Base-by-base conservation (phyloP, 192 early-diverging fungal genomes). In the Pecoramyces ruminantium region DNA sequence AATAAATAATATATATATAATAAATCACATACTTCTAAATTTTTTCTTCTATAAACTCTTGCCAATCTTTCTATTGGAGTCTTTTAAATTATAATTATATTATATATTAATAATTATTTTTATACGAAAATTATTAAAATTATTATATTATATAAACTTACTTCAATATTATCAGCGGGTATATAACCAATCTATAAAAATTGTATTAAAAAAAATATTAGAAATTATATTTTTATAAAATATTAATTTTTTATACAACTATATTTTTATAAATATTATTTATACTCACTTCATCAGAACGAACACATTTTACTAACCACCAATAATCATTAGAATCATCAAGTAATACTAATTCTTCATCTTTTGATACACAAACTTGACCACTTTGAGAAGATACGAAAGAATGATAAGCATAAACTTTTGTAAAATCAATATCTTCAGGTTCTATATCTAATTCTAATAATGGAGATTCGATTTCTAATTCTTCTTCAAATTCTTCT, bases 321-420 rank as follows among this genome's bases (percentile, higher is more conserved):
- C 94, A 96, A 85, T 96, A 96, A 13, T 90, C 92, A 84, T 96
- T 96, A 29, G 88, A 86, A 83, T 96, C 94, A 82, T 96, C 94
- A 29, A 96, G 83, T 51, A 96, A 84, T 78, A 92, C 92, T 80
- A 96, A 81, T 28, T 90, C 85, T 81, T 96, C 94, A 40, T 92
- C 92, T 58, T 91, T 90, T 29, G 94, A 87, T 5, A 96, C 94
- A 21, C 90, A 93, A 15, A 93, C 93, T 81, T 95, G 94, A n/a
- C 94, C 94, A 83, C 95, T 94, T n/a, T 94, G 88, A 5, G 91
- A 95, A 0, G 93, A 93, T 8, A 90, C 92, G 87, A 96, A 96
- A 9, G 94, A 95, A 82, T 93, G 93, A 77, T 94, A 88, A 28
- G 94, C 94, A 83, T 96, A 96, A 13, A 96, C 94, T 29, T 91